phyloP scores from a whole-genome alignment of 345 rosid genomes.

The Arabis alpina region DNA sequence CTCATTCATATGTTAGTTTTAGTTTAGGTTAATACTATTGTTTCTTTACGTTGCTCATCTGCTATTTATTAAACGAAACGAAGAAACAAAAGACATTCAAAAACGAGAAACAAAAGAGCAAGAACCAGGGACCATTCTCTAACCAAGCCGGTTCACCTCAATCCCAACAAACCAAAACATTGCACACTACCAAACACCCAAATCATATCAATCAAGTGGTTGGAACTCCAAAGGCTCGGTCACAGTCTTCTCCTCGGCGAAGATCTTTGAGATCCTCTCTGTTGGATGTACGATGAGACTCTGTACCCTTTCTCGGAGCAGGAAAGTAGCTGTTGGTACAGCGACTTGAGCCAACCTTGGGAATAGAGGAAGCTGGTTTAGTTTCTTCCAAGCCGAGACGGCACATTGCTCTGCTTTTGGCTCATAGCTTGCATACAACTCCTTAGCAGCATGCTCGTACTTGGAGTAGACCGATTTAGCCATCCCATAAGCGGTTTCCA shows the following conservation, averaged over 20 bases:
- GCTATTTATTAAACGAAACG: conserved; percentile 2
- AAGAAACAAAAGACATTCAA: not conserved
- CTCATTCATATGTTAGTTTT: too few species aligned
- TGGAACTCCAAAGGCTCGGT: too few species aligned
- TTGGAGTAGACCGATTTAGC: conserved; percentile 71
- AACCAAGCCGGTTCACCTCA: conserved; percentile 28
- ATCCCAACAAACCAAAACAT: conserved; percentile 14
- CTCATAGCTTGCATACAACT: conserved; percentile 70
- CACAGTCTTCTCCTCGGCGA: conserved; percentile 46
- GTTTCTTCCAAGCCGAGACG: conserved; percentile 76
- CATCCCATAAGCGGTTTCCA: conserved; percentile 67
- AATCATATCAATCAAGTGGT: conserved; percentile 47
- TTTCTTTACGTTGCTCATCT: too few species aligned
- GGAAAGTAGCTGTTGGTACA: conserved; percentile 77
- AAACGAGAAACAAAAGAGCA: conserved; percentile 31
- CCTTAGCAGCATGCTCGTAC: conserved; percentile 83
- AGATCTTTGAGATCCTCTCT: conserved; percentile 76
- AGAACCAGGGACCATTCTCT: conserved; percentile 17
- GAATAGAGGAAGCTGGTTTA: conserved; percentile 79
- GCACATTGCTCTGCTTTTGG: conserved; percentile 87
- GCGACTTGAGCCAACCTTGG: conserved; percentile 76
- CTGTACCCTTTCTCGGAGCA: conserved; percentile 83
- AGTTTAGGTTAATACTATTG: too few species aligned
- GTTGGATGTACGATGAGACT: conserved; percentile 73
- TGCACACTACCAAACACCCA: conserved; percentile 14